Conservation (phyloP, 208 protist species). For the Trichomonas gallinae region DNA sequence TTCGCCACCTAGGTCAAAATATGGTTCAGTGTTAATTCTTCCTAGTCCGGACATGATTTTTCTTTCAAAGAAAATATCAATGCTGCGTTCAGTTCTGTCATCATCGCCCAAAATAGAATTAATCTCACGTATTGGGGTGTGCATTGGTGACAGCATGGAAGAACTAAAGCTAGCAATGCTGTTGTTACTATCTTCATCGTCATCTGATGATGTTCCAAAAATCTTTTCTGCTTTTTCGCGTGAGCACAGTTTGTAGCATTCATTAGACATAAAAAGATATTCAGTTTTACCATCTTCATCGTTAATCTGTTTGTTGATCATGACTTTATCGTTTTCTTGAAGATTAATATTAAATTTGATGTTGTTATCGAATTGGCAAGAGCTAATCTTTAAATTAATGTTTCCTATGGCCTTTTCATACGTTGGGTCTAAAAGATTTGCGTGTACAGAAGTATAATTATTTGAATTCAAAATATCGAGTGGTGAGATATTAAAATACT, state of each 20-base stretch:
- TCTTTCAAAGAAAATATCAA: not conserved
- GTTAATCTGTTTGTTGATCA: not conserved
- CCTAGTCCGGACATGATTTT: not conserved
- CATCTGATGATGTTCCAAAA: not conserved
- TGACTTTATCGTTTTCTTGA: not conserved
- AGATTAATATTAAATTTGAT: not conserved
- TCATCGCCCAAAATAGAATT: not conserved
- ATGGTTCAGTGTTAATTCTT: not conserved
- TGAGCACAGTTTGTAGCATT: not conserved
- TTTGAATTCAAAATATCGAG: not conserved
- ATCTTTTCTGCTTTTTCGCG: not conserved
- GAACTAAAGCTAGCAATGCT: not conserved
- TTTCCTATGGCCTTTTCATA: not conserved
- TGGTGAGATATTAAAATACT: not conserved
- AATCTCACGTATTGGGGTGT: not conserved
- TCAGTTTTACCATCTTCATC: not conserved
- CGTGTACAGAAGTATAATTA: not conserved
- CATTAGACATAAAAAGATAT: not conserved
- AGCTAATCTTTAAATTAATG: not conserved
- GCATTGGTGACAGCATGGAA: not conserved
- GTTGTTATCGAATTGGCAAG: not conserved
- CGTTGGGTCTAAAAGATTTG: not conserved
- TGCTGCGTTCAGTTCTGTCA: not conserved
- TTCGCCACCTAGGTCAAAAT: not conserved
- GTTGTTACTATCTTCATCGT: not conserved